phyloP scores from a whole-genome alignment of 148 eudicot species.

The Salicornia ramosissima region DNA sequence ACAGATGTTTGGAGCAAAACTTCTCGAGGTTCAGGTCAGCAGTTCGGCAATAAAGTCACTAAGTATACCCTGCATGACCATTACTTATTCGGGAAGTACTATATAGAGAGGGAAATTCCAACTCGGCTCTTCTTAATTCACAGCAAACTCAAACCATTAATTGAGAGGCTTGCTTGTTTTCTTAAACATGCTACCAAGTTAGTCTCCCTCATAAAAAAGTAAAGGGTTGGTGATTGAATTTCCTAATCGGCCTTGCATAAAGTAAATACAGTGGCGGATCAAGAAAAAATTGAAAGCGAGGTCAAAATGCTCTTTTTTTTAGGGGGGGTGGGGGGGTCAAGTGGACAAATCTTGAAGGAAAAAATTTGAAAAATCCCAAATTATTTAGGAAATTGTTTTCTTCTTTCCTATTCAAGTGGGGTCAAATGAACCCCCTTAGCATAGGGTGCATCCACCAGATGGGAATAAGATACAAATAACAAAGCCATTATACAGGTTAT shows the following conservation, averaged over 20 bases:
- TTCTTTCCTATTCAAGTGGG: too few species aligned
- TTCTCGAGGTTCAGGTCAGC: slow-evolving; percentile 81
- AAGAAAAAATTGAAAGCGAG: too few species aligned
- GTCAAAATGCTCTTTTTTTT: too few species aligned
- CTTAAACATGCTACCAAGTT: background rate
- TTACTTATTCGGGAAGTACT: background rate
- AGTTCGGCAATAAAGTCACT: background rate
- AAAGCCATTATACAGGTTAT: background rate
- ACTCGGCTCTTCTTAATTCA: background rate
- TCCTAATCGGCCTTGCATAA: background rate
- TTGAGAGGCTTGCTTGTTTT: background rate
- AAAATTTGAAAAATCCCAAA: too few species aligned
- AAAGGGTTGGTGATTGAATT: background rate
- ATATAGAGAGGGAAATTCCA: background rate
- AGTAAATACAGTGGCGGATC: too few species aligned
- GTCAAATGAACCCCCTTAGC: too few species aligned
- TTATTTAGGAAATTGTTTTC: too few species aligned
- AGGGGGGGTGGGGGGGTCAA: too few species aligned
- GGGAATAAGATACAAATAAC: background rate
- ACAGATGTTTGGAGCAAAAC: slow-evolving; percentile 82
- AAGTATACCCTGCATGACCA: background rate
- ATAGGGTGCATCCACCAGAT: too few species aligned
- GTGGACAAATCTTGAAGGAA: too few species aligned
- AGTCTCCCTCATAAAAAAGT: background rate
- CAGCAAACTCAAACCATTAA: background rate